Conservation (phyloP, 306 rosid genomes). For the Fagus sylvatica region DNA sequence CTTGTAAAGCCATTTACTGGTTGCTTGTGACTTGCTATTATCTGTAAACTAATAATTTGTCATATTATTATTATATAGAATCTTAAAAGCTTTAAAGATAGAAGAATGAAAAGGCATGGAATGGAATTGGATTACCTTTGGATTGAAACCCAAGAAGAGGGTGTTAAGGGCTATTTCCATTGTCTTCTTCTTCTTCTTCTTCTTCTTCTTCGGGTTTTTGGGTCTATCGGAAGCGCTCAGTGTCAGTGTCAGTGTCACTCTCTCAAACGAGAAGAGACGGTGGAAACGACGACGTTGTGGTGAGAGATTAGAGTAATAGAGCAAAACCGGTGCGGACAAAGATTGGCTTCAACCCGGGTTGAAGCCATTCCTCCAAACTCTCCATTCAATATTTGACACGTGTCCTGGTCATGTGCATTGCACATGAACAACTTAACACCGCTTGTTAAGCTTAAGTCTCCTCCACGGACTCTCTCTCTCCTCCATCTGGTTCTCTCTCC, state of each 20-base stretch:
- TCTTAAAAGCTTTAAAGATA: neutral
- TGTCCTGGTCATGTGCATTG: no score
- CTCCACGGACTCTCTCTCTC: no score
- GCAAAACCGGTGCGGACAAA: no score
- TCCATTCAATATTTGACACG: no score
- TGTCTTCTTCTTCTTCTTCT: conserved; percentile 19
- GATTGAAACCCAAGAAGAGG: conserved; percentile 35
- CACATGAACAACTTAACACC: no score
- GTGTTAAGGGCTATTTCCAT: conserved; percentile 51
- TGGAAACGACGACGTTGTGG: neutral
- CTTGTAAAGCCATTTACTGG: conserved; percentile 25
- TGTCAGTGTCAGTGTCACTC: no score
- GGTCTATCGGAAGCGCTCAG: neutral
- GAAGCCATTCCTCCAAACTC: no score
- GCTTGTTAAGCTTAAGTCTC: no score
- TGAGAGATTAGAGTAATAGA: no score
- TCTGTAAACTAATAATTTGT: conserved; percentile 35
- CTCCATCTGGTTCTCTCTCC: no score
- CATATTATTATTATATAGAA: no score
- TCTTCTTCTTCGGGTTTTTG: neutral
- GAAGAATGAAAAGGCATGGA: neutral
- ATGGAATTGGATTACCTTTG: conserved; percentile 46
- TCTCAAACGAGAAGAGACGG: neutral
- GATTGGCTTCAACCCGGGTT: no score
- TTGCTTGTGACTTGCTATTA: conserved; percentile 26